phyloP scores from a whole-genome alignment of 1,284 basidiomycete genomes.

The Marasmius sp. region DNA sequence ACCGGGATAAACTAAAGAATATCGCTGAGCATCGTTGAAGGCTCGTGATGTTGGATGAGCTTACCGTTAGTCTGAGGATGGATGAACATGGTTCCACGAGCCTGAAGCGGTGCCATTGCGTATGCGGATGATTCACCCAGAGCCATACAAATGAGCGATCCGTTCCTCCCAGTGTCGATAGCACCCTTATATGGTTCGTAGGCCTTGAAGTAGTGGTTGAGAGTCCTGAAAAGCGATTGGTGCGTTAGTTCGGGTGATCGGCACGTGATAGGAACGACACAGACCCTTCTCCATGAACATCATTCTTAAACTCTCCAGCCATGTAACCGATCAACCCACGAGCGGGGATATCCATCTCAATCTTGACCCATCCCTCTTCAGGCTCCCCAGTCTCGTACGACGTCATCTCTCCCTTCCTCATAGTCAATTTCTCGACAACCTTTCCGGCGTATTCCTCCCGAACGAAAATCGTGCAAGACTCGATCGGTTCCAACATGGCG shows the following conservation, averaged over 20 bases:
- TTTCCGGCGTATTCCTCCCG: constrained; percentile 42
- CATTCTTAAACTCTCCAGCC: constrained; percentile 49
- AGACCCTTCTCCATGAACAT: constrained; percentile 47
- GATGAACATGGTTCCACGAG: constrained; percentile 44
- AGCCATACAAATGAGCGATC: constrained; percentile 44
- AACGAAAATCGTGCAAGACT: constrained; percentile 41
- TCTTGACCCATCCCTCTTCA: constrained; percentile 39
- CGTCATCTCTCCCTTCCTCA: constrained; percentile 45
- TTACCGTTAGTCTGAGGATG: constrained; percentile 38
- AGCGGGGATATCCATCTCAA: constrained; percentile 46
- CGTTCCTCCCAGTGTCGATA: constrained; percentile 45
- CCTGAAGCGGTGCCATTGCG: constrained; percentile 46
- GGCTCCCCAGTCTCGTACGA: constrained; percentile 35
- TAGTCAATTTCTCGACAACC: constrained; percentile 46
- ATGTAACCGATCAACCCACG: constrained; percentile 48
- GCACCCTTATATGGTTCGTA: constrained; percentile 41
- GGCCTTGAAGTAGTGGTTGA: constrained; percentile 48
- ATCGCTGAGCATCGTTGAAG: neutral
- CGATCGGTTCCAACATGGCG: constrained; percentile 40
- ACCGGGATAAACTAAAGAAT: constrained; percentile 39
- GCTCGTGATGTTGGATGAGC: neutral
- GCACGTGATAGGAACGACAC: constrained; percentile 9
- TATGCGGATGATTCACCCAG: constrained; percentile 42
- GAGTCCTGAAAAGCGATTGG: constrained; percentile 27
- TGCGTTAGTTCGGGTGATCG: neutral